phyloP scores from a whole-genome alignment of 805 yeast genomes.

The Candida schatavii region DNA sequence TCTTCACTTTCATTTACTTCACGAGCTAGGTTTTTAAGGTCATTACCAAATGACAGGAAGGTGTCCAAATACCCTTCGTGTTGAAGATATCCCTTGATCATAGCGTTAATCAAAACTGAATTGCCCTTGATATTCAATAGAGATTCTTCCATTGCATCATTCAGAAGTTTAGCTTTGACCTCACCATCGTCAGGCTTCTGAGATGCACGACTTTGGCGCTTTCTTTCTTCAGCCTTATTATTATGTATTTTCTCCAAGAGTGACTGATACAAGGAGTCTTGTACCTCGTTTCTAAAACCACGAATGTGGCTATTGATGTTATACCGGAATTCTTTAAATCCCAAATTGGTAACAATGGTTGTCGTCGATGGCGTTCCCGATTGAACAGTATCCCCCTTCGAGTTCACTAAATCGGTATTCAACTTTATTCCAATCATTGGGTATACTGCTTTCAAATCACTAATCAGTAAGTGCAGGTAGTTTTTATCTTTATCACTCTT shows the following conservation, averaged over 20 bases:
- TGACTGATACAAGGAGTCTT: conserved; percentile 16
- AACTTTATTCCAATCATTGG: conserved; percentile 34
- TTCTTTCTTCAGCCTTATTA: background rate
- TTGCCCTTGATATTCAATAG: conserved; percentile 25
- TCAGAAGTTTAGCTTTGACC: background rate
- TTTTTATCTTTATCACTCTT: conserved; percentile 48
- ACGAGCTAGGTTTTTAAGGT: conserved; percentile 22
- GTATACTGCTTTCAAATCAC: conserved; percentile 18
- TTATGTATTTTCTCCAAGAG: conserved; percentile 18
- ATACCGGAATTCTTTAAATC: conserved; percentile 53
- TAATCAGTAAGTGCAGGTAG: background rate
- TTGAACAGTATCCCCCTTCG: conserved; percentile 1
- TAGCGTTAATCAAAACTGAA: conserved; percentile 24
- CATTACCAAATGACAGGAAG: conserved; percentile 30
- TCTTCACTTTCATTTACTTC: conserved; percentile 10
- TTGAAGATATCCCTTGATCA: conserved; percentile 37
- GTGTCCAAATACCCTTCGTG: conserved; percentile 40
- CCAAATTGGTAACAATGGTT: conserved; percentile 51
- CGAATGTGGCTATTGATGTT: conserved; percentile 57
- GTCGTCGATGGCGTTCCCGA: conserved; percentile 29
- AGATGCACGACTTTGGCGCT: background rate
- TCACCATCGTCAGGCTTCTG: background rate
- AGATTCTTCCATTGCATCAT: conserved; percentile 14
- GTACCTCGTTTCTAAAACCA: conserved; percentile 37
- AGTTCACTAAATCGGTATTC: conserved; percentile 31